phyloP scores from a whole-genome alignment of 352 stramenopile species.

The Globisporangium nunn region DNA sequence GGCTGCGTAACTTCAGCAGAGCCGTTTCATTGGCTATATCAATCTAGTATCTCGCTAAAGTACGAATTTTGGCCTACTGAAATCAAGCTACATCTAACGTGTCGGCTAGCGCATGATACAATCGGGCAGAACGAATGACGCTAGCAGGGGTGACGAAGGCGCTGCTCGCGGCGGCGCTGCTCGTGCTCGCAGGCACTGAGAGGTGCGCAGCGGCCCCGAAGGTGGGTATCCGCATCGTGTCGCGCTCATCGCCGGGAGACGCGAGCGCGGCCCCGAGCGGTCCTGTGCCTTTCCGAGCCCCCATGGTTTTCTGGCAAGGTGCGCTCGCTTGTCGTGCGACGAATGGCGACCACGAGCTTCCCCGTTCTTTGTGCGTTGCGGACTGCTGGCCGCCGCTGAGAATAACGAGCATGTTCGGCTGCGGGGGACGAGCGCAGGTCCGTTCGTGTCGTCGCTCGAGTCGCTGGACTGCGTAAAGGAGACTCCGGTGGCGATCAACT shows the following conservation, averaged over 20 bases:
- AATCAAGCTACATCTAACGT: too few species aligned
- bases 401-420: not conserved
- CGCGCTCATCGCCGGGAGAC: conserved; percentile 18
- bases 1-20: too few species aligned
- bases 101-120: too few species aligned
- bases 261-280: conserved; percentile 9
- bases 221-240: conserved; percentile 56
- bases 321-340: not conserved
- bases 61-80: too few species aligned
- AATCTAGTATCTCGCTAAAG: too few species aligned
- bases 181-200: conserved; percentile 18
- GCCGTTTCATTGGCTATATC: too few species aligned
- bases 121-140: not conserved
- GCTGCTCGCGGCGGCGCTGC: conserved; percentile 15
- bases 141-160: not conserved
- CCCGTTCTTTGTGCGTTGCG: too few species aligned
- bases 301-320: conserved; percentile 36
- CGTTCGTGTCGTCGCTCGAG: conserved; percentile 27
- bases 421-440: conserved; percentile 12
- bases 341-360: too few species aligned
- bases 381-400: too few species aligned
- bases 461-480: conserved; percentile 37
- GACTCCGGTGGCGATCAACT: conserved; percentile 29
- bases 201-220: conserved; percentile 32
- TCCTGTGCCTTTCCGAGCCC: conserved; percentile 42